Conservation (phyloP, 2,329 filamentous ascomycete species). For the Pseudopithomyces maydicus region DNA sequence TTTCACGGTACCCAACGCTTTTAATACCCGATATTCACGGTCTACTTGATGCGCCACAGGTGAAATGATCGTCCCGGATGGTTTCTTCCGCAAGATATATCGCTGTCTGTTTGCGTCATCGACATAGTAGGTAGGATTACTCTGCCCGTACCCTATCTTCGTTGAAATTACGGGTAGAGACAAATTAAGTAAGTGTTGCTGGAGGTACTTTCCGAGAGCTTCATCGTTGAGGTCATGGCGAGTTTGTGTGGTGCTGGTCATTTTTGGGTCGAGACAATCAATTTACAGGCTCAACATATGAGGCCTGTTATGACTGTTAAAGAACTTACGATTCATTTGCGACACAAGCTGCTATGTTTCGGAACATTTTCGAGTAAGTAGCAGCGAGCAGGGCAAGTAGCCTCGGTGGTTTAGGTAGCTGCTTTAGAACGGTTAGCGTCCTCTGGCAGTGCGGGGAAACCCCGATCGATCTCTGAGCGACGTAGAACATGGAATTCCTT, state of each 20-base stretch:
- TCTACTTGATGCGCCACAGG: slow-evolving; percentile 95
- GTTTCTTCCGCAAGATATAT: slow-evolving; percentile 95
- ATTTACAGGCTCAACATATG: no score
- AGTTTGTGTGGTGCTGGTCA: not conserved
- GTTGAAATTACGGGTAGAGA: slow-evolving; percentile 35
- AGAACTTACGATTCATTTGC: no score
- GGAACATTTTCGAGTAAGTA: no score
- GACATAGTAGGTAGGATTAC: slow-evolving; percentile 93
- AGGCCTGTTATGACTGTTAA: no score
- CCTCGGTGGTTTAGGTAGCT: no score
- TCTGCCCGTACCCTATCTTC: slow-evolving; percentile 95
- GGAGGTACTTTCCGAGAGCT: slow-evolving; percentile 35
- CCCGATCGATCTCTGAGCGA: no score
- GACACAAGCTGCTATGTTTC: no score
- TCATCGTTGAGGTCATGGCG: slow-evolving; percentile 37
- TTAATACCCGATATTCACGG: slow-evolving; percentile 87
- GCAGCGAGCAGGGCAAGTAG: no score
- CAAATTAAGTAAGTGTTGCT: slow-evolving; percentile 29
- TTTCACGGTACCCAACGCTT: slow-evolving; percentile 72
- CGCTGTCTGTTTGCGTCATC: slow-evolving; percentile 67
- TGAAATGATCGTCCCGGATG: slow-evolving; percentile 85
- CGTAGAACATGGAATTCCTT: no score
- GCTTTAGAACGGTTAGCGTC: no score
- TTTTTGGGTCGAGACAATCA: no score
- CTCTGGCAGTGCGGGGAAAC: no score